Evolutionary conservation across 2,329 filamentous ascomycete genomes (phyloP).

Genomic region (Apiospora marii): DNA sequence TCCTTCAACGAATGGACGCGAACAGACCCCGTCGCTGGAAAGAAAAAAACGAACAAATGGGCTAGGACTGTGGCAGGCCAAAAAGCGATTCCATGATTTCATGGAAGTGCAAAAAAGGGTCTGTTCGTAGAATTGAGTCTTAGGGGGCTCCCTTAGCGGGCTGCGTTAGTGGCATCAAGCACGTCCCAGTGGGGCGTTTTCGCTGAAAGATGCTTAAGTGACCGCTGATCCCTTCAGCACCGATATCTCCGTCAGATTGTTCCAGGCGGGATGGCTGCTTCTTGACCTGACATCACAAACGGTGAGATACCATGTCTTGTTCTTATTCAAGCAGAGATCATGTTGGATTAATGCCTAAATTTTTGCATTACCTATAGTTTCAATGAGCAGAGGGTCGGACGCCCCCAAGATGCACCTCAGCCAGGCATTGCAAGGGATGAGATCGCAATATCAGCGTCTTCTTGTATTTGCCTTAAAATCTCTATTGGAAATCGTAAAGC

Average conservation of each 20-base stretch:
- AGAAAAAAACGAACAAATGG: background rate
- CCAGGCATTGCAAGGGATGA: too few species aligned
- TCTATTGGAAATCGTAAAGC: too few species aligned
- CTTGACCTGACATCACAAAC: too few species aligned
- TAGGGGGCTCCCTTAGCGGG: conserved; percentile 13
- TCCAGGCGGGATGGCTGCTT: too few species aligned
- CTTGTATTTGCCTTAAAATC: too few species aligned
- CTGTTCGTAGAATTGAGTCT: background rate
- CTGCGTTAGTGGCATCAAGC: background rate
- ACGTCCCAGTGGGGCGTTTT: background rate
- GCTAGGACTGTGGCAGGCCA: background rate
- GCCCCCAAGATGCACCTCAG: too few species aligned
- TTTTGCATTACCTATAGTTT: too few species aligned
- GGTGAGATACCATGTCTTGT: too few species aligned
- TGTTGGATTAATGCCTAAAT: too few species aligned
- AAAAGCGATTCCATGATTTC: conserved; percentile 4
- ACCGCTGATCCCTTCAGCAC: background rate
- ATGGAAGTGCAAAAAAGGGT: background rate
- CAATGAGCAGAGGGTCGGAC: too few species aligned
- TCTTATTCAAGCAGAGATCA: too few species aligned
- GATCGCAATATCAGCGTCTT: too few species aligned
- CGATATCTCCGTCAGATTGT: background rate
- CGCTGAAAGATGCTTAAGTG: background rate
- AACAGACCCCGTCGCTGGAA: conserved; percentile 4
- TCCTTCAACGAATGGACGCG: conserved; percentile 19